These are phyloP conservation scores for Akanthomyces uredinophilus DNA, from an alignment of 2,329 filamentous ascomycete genomes.

Conservation along the genomic window DNA sequence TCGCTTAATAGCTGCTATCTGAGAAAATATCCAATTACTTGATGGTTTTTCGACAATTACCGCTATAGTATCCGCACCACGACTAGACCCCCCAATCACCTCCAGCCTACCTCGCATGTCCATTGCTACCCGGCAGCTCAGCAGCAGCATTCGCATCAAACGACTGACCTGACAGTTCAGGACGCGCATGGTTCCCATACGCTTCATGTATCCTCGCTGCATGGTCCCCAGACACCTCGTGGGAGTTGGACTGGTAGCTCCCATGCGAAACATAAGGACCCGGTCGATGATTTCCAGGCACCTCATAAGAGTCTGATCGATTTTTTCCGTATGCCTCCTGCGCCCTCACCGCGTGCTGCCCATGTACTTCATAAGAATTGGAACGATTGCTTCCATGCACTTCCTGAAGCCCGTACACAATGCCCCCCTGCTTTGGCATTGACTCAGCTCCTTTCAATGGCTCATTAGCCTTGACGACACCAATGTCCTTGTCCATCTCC, in stretches of 20 bases:
- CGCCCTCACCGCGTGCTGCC: too few relatives aligned
- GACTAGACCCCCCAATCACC: background rate
- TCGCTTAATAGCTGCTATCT: background rate
- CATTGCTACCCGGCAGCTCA: background rate
- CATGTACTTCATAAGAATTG: background rate
- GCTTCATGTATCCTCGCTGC: background rate
- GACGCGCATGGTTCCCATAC: background rate
- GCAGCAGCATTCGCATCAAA: background rate
- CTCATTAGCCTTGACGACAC: background rate
- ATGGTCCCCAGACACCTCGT: background rate
- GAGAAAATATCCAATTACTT: background rate
- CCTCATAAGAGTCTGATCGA: background rate
- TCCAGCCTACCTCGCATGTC: background rate
- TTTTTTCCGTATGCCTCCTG: background rate
- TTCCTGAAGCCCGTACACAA: background rate
- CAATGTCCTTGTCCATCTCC: background rate
- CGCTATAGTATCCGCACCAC: background rate
- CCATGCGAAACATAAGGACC: background rate
- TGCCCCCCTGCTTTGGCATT: background rate
- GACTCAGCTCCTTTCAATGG: background rate
- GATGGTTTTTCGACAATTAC: too few relatives aligned
- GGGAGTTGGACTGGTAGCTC: background rate
- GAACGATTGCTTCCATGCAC: background rate
- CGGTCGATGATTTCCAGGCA: too few relatives aligned
- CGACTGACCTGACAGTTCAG: background rate